Evolutionary conservation across 2,329 filamentous ascomycete species (phyloP), one percentile per base, ranked within the genome.

Genomic region (Calonectria leucothoes): DNA sequence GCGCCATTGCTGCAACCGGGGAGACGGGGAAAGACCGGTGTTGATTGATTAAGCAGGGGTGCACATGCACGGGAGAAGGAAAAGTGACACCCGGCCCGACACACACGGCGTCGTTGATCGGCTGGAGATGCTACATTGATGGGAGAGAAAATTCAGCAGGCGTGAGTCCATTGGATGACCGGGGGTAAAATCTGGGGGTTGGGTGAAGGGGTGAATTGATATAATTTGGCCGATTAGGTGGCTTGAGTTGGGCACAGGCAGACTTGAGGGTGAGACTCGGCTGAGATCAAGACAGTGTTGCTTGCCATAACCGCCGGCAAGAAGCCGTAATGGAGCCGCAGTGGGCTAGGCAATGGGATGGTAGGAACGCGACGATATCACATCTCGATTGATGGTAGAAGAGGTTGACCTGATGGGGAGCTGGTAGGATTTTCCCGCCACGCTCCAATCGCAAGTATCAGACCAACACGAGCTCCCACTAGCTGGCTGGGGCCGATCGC

Each of bases 271-370:
- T 71, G 64, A 71, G 63, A 68, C 68, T 37, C 35, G 48, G 39
- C 52, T 49, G 25, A 59, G 59, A 64, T 68, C 52, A 55, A 76
- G 68, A 75, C 74, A 71, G 45, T 31, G 35, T 51, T 52, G 48
- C n/a, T 39, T 23, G 37, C 33, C 39, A 45, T 66, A 49, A 74
- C 69, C 65, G 71, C 66, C 64, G 75, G 71, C 63, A 49, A 75
- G 71, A 66, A 75, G 75, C 66, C 71, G 75, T 55, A 61, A 74
- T 70, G 71, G 64, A 64, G 74, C 74, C 71, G 71, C 11, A 57
- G 69, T 73, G 63, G 70, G 45, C 35, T 25, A 25, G 31, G 10
- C 23, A 20, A 57, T 23, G 59, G 42, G 63, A 61, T 31, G 49
- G 55, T 20, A 48, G 27, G 55, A 65, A 31, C 45, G 25, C n/a